Conservation (phyloP, 441 rosid genomes). For the Pelargonium fulgidum region DNA sequence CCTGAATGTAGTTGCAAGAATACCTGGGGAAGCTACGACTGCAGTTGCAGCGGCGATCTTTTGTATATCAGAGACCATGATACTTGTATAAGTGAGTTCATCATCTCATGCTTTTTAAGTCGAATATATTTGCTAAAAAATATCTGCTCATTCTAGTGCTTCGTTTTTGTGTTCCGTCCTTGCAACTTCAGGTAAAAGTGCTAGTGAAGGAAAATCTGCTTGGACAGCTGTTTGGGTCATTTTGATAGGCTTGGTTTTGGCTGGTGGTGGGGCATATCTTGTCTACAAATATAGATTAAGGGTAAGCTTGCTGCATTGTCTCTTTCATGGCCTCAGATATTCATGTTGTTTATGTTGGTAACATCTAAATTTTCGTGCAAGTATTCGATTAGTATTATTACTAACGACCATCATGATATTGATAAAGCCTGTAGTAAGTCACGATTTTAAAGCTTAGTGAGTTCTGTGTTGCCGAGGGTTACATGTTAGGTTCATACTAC, state of each 20-base stretch:
- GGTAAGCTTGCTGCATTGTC: conserved; percentile 39
- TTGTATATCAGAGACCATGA: conserved; percentile 91
- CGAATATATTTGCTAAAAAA: conserved; percentile 6
- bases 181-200: conserved; percentile 51
- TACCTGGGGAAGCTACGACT: conserved; percentile 96
- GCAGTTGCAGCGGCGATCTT: conserved; percentile 78
- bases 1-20: conserved; percentile 84
- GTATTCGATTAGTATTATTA: background rate
- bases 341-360: background rate
- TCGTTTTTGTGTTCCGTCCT: conserved; percentile 17
- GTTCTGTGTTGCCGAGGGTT: background rate
- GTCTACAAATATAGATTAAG: conserved; percentile 86
- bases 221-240: conserved; percentile 90
- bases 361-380: too few relatives aligned
- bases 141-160: conserved; percentile 5
- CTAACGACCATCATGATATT: background rate
- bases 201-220: conserved; percentile 57
- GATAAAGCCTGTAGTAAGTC: background rate
- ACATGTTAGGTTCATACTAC: background rate
- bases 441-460: too few relatives aligned
- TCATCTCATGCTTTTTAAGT: background rate
- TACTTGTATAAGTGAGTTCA: conserved; percentile 82
- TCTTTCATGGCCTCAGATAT: background rate
- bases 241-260: conserved; percentile 72
- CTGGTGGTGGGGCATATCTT: conserved; percentile 77